A percentile compares a stretch with the other conserved stretches of the same genome.
These are phyloP conservation scores for Daldinia childiae DNA, from an alignment of 495 filamentous ascomycete species.

Conservation along the genomic window DNA sequence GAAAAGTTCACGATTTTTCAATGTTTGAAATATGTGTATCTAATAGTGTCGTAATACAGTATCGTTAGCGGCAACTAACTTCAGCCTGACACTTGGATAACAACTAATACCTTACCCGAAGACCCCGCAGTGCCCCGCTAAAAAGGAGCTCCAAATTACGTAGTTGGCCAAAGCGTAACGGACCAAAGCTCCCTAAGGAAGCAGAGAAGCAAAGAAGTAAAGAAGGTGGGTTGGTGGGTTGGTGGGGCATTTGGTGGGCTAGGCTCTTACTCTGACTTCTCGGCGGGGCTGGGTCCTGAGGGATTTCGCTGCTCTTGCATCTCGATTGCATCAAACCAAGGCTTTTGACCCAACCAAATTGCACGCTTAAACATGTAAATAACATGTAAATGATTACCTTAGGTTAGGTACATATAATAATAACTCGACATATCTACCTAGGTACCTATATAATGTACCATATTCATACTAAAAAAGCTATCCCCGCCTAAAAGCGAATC, in stretches of 20 bases:
- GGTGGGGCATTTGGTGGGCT: not conserved
- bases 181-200: slow-evolving; percentile 30
- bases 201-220: not conserved
- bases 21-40: not conserved
- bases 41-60: slow-evolving; percentile 11
- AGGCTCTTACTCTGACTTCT: not conserved
- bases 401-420: too few species aligned
- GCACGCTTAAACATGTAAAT: slow-evolving; percentile 11
- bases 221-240: not conserved
- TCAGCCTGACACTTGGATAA: slow-evolving; percentile 28
- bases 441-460: too few species aligned
- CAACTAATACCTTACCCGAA: slow-evolving; percentile 21
- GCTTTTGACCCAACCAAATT: slow-evolving; percentile 21
- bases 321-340: slow-evolving; percentile 35
- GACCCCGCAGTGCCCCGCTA: slow-evolving; percentile 30
- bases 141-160: slow-evolving; percentile 24
- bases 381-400: not conserved
- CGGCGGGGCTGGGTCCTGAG: slow-evolving; percentile 32
- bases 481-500: slow-evolving; percentile 24
- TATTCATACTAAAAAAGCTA: not conserved
- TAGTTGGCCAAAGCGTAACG: slow-evolving; percentile 32
- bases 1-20: not conserved
- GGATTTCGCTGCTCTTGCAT: slow-evolving; percentile 40
- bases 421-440: too few species aligned
- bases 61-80: slow-evolving; percentile 20